Base-by-base conservation (phyloP, 306 rosid species). In the Cucumis hystrix region DNA sequence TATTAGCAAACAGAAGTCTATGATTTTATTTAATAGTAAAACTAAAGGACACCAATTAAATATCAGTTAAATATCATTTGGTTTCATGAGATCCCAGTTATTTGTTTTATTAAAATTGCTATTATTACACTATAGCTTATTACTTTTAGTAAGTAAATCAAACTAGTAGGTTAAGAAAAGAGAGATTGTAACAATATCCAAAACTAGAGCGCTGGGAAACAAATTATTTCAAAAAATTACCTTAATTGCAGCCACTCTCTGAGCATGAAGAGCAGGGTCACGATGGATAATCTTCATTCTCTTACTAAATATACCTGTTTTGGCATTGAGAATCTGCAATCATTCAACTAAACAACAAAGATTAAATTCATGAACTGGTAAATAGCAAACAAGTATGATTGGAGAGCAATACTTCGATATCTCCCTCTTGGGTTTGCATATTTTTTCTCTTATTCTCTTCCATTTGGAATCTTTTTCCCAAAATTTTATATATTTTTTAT, bases 301-400 rank as follows among this genome's bases (percentile, higher is more conserved):
- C 84, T 94, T 94, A 84, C 98, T 94, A 87, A 94, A 92, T 30
- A 94, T 83, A 85, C 98, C 98, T 43, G 97, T 94, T 87, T 89
- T 94, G 62, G 91, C 97, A 90, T 94, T 94, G 83, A 94, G 93
- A 90, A 91, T 92, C 98, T 94, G 98, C 88, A 89, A 90, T 62
- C 89, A 90, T 85, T 85, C 87, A 91, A 86, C 98, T 92, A 94
- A 86, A 90, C 82, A 79, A 79, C 86, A 79, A 87, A 80, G 84
- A 80, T 89, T 87, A 89, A 87, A 86, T 78, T 82, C 83, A 82
- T 79, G 86, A 57, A 60, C 39, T 39, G 52, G 55, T 23, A 58
- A 23, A 13, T 45, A 21, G 74, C 2, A 43, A 45, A 39, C n/a
- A 68, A 25, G 8, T 70, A 70, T 25, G 49, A 23, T 47, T 25